Conservation (phyloP, 2,329 filamentous ascomycete species). For the Sclerotinia nivalis region DNA sequence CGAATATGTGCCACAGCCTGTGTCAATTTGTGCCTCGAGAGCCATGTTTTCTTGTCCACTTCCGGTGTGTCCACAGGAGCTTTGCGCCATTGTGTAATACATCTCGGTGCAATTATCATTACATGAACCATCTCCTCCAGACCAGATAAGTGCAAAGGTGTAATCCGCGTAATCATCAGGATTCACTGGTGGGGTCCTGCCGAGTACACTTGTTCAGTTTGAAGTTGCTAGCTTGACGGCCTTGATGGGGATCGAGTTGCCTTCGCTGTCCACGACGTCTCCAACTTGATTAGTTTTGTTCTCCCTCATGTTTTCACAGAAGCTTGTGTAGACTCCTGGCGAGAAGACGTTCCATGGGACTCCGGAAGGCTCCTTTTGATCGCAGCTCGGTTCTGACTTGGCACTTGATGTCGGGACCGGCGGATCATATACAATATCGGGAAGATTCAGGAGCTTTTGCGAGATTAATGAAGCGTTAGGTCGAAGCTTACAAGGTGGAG, state of each 20-base stretch:
- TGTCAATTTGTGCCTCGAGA: too few relatives aligned
- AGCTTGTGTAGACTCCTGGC: background rate
- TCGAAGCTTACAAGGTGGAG: background rate
- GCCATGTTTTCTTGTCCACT: too few relatives aligned
- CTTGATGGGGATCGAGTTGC: background rate
- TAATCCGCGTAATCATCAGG: too few relatives aligned
- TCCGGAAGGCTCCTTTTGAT: background rate
- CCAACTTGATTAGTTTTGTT: background rate
- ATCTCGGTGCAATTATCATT: too few relatives aligned
- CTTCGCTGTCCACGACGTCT: background rate
- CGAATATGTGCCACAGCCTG: constrained; percentile 28
- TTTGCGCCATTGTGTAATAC: too few relatives aligned
- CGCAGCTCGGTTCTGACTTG: background rate
- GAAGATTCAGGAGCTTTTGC: background rate
- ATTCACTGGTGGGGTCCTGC: background rate
- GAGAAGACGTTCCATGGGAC: background rate
- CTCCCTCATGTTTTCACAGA: background rate
- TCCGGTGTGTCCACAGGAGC: too few relatives aligned
- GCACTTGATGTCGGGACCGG: background rate
- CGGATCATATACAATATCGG: background rate
- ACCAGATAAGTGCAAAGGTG: too few relatives aligned
- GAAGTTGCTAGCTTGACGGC: background rate
- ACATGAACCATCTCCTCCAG: too few relatives aligned
- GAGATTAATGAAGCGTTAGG: background rate
- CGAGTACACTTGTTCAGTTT: background rate